Conservation (phyloP, 768 basidiomycete genomes). For the Pulveroboletus sp. region DNA sequence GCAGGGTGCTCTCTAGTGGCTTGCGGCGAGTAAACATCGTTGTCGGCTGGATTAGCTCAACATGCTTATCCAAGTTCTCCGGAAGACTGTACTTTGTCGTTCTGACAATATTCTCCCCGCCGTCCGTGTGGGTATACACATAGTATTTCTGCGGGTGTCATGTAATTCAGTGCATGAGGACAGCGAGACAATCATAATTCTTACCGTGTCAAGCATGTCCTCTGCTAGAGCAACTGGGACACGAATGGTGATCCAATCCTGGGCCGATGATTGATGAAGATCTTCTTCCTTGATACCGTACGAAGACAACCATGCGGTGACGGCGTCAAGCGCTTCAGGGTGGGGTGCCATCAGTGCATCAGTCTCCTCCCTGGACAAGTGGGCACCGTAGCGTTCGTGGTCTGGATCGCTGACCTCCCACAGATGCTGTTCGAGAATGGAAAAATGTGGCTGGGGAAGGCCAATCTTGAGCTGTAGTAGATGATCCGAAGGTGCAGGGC, state of each 20-base stretch:
- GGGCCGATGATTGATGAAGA: conserved; percentile 55
- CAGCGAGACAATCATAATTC: conserved; percentile 11
- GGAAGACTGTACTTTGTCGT: conserved; percentile 73
- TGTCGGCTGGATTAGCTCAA: conserved; percentile 72
- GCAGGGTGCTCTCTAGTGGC: conserved; percentile 40
- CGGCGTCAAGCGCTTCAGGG: conserved; percentile 47
- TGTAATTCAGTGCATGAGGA: too few relatives aligned
- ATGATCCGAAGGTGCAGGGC: conserved; percentile 43
- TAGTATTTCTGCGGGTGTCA: conserved; percentile 70
- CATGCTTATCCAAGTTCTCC: conserved; percentile 50
- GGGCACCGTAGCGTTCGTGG: conserved; percentile 51
- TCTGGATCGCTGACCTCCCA: conserved; percentile 58
- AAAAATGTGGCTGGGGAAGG: conserved; percentile 52
- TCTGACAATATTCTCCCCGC: conserved; percentile 55
- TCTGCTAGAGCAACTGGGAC: conserved; percentile 61
- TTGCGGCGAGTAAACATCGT: conserved; percentile 59
- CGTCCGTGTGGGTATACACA: conserved; percentile 53
- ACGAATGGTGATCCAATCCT: conserved; percentile 65
- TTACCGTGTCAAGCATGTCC: conserved; percentile 68
- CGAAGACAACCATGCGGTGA: conserved; percentile 59
- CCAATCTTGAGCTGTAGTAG: conserved; percentile 57
- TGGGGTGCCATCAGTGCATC: conserved; percentile 60
- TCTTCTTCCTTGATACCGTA: conserved; percentile 51
- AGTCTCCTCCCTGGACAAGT: conserved; percentile 64
- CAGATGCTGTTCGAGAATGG: conserved; percentile 47